Base-by-base conservation (phyloP, 371 early-diverging fungal species). In the Mortierella sp. region DNA sequence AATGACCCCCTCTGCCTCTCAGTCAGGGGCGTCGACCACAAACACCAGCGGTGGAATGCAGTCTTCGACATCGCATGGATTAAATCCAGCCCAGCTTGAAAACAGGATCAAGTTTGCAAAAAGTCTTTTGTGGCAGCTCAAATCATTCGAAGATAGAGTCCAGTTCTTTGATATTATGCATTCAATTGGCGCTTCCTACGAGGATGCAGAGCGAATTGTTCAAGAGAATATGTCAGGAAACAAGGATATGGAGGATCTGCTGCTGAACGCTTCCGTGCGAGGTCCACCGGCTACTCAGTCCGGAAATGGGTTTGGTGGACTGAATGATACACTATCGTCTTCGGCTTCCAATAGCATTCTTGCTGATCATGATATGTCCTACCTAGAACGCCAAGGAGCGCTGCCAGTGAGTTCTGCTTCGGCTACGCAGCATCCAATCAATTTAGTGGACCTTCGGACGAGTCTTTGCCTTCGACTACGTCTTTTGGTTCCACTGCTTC, bases 101-200 rank as follows among this genome's bases (percentile, higher is more conserved):
- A 83, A 83, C 57, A 84, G 87, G 60, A 87, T 89, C 21, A 84
- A 81, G 1, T 68, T 88, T 9, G 82, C 88, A 15, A 87, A 86
- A 66, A 77, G 82, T 18, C 68, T 88, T 26, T 81, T 84, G 58
- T 75, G 70, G 52, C 89, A 89, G 60, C 84, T 89, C 16, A 70
- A 74, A 52, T 74, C 79, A 26, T 89, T 86, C 37, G 84, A 83
- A 44, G 68, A 76, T 12, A 75, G 81, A 16, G 64, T 81, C 58
- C 57, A 66, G 4, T 79, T 81, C 43, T 89, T 85, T 64, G 84
- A 83, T 44, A 84, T 87, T 1, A 89, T 89, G 89, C 84, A 87
- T 60, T 84, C 81, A 1, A 72, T 79, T 37, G 75, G 80, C 18
- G 72, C 75, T 26, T 83, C 85, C 2, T 89, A 80, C 65, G 79